Evolutionary conservation across 192 early-diverging fungal species (phyloP), one percentile per base, ranked within the genome.

Genomic region (Coemansia sp.): DNA sequence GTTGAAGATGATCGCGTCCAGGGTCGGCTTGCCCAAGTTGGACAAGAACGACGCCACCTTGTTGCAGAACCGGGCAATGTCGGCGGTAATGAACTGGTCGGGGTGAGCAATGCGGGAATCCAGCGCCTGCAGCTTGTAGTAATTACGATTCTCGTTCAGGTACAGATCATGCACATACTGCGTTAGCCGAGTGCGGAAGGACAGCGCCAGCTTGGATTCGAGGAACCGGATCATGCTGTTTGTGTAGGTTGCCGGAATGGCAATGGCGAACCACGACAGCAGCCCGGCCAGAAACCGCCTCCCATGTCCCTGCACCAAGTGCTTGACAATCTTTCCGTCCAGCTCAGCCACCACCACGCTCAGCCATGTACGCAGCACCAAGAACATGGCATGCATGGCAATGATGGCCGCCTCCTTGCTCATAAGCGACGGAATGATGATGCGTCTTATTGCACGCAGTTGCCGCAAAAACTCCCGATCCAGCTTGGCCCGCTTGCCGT

Each of bases 1-100:
- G 64, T 94, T 94, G 83, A 91, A 99, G 46, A 98, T 88, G 23
- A 97, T 80, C 5, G 89, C 87, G 69, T 99, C 97, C 9, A 99
- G 82, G 5, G 93, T 83, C 18, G 97, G 97, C 65, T 99, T 99
- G 28, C 91, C 92, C 17, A 95, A 80, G 63, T 95, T 96, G 36
- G 89, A 91, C 74, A 96, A 93, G 38, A 99, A 82, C 48, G 87
- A 84, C 11, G 92, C 82, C 28, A 93, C 77, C 26, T 89, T 88
- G 36, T 82, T 82, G 64, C 92, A 92, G 80, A 99, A 99, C 51
- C 90, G 92, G 64, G 83, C 86, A 41, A 93, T 85, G 71, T 99
- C 96, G 11, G 93, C 86, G 1, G 95, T 91, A 41, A 93, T 89
- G 12, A 79, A 71, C 84, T 96, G 93, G 73, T 93, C 90, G 3